A percentile compares a stretch with the other conserved stretches of the same genome.
Conservation (phyloP, 495 filamentous ascomycete species). For the Stereocaulon alpinum region DNA sequence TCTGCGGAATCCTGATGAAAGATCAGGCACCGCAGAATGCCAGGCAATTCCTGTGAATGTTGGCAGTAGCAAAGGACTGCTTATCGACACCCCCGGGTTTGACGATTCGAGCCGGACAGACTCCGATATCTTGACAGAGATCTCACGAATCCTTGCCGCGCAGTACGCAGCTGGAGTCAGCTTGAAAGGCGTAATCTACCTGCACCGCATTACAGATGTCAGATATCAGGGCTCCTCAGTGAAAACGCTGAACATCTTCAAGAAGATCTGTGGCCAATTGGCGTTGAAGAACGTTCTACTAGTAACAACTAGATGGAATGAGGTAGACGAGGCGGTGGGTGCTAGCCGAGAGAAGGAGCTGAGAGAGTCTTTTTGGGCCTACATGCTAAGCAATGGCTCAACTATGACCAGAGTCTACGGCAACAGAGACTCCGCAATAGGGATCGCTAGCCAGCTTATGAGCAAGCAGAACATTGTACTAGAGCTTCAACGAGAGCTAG, state of each 20-base stretch:
- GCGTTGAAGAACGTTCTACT: conserved; percentile 27
- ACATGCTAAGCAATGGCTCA: conserved; percentile 23
- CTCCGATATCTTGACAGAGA: conserved; percentile 31
- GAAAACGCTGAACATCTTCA: conserved; percentile 28
- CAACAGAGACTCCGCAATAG: conserved; percentile 21
- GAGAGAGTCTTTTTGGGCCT: conserved; percentile 26
- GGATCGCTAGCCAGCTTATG: conserved; percentile 22
- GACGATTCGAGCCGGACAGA: conserved; percentile 33
- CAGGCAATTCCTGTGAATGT: conserved; percentile 14
- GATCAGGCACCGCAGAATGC: conserved; percentile 10
- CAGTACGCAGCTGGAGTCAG: conserved; percentile 22
- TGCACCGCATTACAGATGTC: conserved; percentile 31
- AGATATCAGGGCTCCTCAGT: conserved; percentile 26
- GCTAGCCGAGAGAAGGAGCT: conserved; percentile 26
- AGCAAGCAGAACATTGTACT: conserved; percentile 21
- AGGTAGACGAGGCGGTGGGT: conserved; percentile 12
- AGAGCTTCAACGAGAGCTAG: conserved; percentile 25
- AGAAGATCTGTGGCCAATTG: conserved; percentile 26
- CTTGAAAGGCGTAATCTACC: conserved; percentile 31
- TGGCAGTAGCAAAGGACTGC: conserved; percentile 20
- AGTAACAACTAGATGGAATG: conserved; percentile 34
- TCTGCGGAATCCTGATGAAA: not conserved
- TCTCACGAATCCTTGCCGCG: conserved; percentile 25
- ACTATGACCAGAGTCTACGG: conserved; percentile 23
- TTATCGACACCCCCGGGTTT: conserved; percentile 39